Conservation (phyloP, 306 rosid species). For the peach (Prunus persica) region Prunus_persica_NCBIv2 NC_034009.1:36034001-36034500, state of each 20-base stretch:
- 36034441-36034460: constrained; percentile 30
- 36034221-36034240: neutral
- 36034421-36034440: constrained; percentile 43
- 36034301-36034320: neutral
- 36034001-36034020: neutral
- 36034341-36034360: neutral
- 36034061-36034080: no score
- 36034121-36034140: no score
- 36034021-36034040: neutral
- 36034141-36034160: no score
- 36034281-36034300: neutral
- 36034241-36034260: neutral
- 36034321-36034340: neutral
- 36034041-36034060: no score
- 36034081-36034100: no score
- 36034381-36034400: neutral
- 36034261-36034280: neutral
- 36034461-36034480: constrained; percentile 32
- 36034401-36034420: neutral
- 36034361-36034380: neutral
- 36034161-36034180: no score
- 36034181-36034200: no score
- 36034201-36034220: neutral
- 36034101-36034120: no score
- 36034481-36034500: constrained; percentile 33